Evolutionary conservation across 23 red algal species (phyloP), one percentile per base, ranked within the genome.

Genomic region (Cyanidium caldarium): DNA sequence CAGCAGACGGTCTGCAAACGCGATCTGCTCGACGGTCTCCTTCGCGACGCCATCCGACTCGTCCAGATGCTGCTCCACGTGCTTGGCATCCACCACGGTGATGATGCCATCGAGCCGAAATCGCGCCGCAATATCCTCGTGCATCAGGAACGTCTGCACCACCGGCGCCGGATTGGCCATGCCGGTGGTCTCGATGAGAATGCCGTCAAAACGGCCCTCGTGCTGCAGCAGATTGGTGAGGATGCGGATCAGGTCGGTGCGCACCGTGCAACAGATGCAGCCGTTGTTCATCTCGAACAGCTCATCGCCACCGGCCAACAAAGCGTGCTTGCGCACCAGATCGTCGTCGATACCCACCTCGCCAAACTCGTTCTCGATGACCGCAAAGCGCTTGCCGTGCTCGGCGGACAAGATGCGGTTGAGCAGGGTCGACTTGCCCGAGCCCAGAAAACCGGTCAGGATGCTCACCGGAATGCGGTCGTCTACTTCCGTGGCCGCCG

Each of bases 331-430:
- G 28, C 65, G n/a, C 16, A 95, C 82, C 13, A 95, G 73, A 25
- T 67, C 79, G 39, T 80, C 46, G 34, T 95, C 89, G 7, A 95
- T 82, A 1, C 74, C 43, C 37, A 72, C 44, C 35, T 76, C 78
- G 12, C 72, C 79, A 43, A 95, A 87, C 38, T 95, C 89, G 70
- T 95, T 95, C 44, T 87, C 82, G 5, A 95, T 69, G 2, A 95
- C 89, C 1, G 82, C 78, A 37, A 87, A 73, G 37, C 80, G 73
- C 12, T 77, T 80, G 16, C 67, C 69, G 67, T 87, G 82, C 58
- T 82, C 26, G 44, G 73, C 73, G 15, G 51, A 58, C 3, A 95
- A 72, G 35, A 95, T 82, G 39, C 84, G 80, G 10, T 77, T 69
- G 23, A 95, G 69, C 0, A 95, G 71, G 5, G 89, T 95, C 39